Evolutionary conservation across 1,284 basidiomycete species (phyloP).

Genomic region (Agroathelia rolfsii): DNA sequence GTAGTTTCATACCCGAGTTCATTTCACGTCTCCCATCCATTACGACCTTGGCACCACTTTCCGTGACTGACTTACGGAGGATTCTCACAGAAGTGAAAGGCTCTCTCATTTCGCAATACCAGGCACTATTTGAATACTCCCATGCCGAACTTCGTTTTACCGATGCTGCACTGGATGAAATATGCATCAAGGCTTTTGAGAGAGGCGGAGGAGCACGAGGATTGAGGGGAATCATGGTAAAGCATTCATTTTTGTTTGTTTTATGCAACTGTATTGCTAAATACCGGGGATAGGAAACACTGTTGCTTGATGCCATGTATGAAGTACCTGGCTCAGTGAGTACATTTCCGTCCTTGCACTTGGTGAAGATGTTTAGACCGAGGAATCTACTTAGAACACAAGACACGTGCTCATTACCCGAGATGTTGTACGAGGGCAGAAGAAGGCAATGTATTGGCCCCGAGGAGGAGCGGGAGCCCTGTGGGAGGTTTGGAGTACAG

Average conservation of each 20-base stretch:
- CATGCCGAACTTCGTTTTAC: slow-evolving; percentile 78
- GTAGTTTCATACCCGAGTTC: slow-evolving; percentile 88
- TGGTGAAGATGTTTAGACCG: slow-evolving; percentile 9
- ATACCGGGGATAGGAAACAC: slow-evolving; percentile 61
- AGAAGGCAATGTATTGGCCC: slow-evolving; percentile 49
- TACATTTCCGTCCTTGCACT: slow-evolving; percentile 5
- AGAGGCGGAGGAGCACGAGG: slow-evolving; percentile 87
- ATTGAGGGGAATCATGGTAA: slow-evolving; percentile 79
- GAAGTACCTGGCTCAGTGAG: slow-evolving; percentile 61
- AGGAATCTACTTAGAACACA: slow-evolving; percentile 38
- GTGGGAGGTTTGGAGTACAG: slow-evolving; percentile 42
- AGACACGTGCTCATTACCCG: slow-evolving; percentile 54
- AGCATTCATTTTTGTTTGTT: slow-evolving; percentile 12
- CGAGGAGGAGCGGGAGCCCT: slow-evolving; percentile 45
- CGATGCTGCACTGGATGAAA: slow-evolving; percentile 61
- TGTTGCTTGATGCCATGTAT: slow-evolving; percentile 84
- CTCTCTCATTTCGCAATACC: slow-evolving; percentile 85
- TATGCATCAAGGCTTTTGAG: slow-evolving; percentile 70
- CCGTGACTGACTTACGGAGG: slow-evolving; percentile 68
- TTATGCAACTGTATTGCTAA: slow-evolving; percentile 6
- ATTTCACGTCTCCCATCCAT: slow-evolving; percentile 84
- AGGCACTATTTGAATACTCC: slow-evolving; percentile 70
- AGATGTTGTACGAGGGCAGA: slow-evolving; percentile 38
- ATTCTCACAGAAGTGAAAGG: slow-evolving; percentile 90
- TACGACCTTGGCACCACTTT: slow-evolving; percentile 72